Evolutionary conservation across 2,329 filamentous ascomycete genomes (phyloP).

Genomic region (Stachybotrys chlorohalonatus): DNA sequence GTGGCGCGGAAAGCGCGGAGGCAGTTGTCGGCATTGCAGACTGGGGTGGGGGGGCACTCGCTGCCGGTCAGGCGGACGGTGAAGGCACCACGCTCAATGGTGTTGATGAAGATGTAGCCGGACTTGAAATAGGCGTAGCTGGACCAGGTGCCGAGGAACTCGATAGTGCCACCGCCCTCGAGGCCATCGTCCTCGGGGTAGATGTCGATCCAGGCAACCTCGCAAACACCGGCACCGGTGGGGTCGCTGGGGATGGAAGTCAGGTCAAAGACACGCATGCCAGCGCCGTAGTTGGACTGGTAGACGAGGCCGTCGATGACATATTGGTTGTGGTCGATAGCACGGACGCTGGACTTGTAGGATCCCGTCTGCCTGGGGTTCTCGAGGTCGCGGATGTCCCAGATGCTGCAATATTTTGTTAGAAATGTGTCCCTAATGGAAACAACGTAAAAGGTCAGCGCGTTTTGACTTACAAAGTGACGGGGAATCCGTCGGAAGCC

Average conservation of each 20-base stretch:
- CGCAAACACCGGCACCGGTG: constrained; percentile 27
- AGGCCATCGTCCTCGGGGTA: constrained; percentile 33
- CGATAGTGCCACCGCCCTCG: background rate
- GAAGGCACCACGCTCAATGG: constrained; percentile 1
- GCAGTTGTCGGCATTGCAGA: constrained; percentile 2
- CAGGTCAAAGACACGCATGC: constrained; percentile 28
- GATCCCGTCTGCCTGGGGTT: constrained; percentile 26
- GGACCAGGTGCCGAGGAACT: background rate
- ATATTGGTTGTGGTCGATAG: constrained; percentile 39
- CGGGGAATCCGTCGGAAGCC: background rate
- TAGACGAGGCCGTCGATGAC: constrained; percentile 29
- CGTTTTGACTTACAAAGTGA: constrained; percentile 21
- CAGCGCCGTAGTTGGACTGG: constrained; percentile 37
- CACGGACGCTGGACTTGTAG: constrained; percentile 26
- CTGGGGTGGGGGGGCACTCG: background rate
- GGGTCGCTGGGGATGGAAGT: constrained; percentile 22
- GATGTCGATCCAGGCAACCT: constrained; percentile 37
- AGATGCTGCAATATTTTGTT: constrained; percentile 23
- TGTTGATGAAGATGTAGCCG: background rate
- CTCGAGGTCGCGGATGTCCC: constrained; percentile 31
- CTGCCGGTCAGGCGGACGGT: background rate
- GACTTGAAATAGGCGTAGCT: background rate
- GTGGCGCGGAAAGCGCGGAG: background rate
- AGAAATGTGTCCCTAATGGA: background rate
- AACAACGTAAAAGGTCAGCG: background rate